Evolutionary conservation across 345 rosid genomes (phyloP).

Genomic region (Populus davidiana): DNA sequence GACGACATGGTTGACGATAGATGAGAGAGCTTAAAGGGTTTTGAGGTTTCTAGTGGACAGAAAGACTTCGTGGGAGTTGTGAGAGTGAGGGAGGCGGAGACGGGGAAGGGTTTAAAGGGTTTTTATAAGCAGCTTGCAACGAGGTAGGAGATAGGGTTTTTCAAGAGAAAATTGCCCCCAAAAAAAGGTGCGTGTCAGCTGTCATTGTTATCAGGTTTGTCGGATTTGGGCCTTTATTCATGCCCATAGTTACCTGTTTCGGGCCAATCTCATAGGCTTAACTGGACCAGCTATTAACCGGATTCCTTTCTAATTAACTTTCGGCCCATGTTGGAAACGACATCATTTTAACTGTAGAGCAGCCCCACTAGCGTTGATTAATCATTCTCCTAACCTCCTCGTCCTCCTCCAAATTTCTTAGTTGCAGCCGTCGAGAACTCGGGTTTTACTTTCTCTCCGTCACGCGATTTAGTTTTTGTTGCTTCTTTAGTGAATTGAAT

Average conservation of each 20-base stretch:
- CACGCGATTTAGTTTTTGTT: background rate
- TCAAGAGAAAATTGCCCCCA: background rate
- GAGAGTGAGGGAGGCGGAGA: background rate
- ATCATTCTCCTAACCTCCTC: background rate
- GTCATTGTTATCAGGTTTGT: background rate
- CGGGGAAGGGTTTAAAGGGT: background rate
- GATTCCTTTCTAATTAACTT: background rate
- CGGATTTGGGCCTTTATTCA: background rate
- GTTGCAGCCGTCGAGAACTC: background rate
- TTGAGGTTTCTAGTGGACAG: background rate
- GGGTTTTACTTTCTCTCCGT: background rate
- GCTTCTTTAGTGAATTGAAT: background rate
- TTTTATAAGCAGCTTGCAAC: background rate
- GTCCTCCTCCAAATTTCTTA: background rate
- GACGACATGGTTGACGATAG: conserved; percentile 1
- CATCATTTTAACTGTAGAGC: background rate
- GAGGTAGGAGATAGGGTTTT: background rate
- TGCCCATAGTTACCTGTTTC: background rate
- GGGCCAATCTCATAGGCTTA: background rate
- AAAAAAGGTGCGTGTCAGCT: background rate
- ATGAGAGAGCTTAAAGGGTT: background rate
- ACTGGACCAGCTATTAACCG: background rate
- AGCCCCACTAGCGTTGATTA: background rate
- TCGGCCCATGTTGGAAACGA: background rate
- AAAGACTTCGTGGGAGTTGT: background rate